A percentile compares a stretch with the other conserved stretches of the same genome.
Evolutionary conservation across 2,329 filamentous ascomycete genomes (phyloP).

Genomic region (Fusarium domesticum): DNA sequence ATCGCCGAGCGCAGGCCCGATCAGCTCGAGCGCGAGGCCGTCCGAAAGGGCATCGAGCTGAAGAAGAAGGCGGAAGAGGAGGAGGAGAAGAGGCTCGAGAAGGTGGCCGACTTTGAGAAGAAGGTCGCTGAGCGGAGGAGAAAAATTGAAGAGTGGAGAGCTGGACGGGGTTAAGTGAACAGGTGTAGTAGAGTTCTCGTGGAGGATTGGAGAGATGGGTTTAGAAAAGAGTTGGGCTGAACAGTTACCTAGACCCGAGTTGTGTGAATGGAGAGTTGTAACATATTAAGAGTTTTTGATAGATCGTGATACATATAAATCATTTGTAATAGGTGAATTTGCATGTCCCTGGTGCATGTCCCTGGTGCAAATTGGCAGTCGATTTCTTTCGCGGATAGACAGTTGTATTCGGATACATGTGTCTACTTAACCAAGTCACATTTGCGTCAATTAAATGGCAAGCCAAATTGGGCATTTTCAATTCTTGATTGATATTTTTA

Average conservation of each 20-base stretch:
- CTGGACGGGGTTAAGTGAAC: conserved; percentile 30
- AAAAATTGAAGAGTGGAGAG: conserved; percentile 47
- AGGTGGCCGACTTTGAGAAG: conserved; percentile 59
- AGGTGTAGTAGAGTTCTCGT: conserved; percentile 2
- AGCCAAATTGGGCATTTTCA: not conserved
- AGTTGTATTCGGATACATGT: not conserved
- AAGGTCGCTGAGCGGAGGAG: conserved; percentile 51
- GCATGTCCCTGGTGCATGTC: too few relatives aligned
- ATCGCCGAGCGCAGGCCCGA: conserved; percentile 85
- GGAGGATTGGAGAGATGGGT: not conserved
- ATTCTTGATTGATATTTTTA: not conserved
- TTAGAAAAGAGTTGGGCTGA: not conserved
- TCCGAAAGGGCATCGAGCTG: conserved; percentile 51
- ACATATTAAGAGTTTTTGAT: not conserved
- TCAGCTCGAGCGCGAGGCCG: conserved; percentile 74
- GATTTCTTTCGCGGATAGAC: too few relatives aligned
- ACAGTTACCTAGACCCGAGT: too few relatives aligned
- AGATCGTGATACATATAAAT: not conserved
- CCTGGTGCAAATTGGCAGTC: too few relatives aligned
- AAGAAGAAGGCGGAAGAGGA: conserved; percentile 50
- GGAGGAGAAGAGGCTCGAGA: conserved; percentile 51
- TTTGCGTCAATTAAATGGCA: not conserved
- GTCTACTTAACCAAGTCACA: not conserved
- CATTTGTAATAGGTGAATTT: not conserved
- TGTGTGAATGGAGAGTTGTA: not conserved